These are phyloP conservation scores for Venustampulla echinocandica DNA, from an alignment of 495 filamentous ascomycete genomes.

Conservation along the genomic window DNA sequence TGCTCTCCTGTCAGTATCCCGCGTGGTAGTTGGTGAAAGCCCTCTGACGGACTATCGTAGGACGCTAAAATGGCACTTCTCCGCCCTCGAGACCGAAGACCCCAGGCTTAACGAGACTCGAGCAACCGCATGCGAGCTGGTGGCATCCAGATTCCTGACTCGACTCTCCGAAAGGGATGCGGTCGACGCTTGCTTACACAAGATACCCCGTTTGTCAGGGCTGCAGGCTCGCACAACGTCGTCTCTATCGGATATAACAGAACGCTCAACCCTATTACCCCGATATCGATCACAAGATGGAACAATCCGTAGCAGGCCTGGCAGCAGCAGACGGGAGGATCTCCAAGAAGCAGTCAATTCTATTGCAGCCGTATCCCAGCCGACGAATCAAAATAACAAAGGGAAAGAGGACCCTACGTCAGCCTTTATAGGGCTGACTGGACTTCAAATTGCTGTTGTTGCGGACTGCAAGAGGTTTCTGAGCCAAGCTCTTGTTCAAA, in stretches of 20 bases:
- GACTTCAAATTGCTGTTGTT: conserved; percentile 81
- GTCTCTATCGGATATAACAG: conserved; percentile 5
- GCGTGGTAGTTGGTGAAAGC: not conserved
- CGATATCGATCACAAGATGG: conserved; percentile 15
- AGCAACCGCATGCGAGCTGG: conserved; percentile 80
- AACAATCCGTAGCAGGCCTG: conserved; percentile 15
- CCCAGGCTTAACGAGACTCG: conserved; percentile 66
- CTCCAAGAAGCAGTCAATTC: conserved; percentile 19
- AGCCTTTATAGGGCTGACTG: conserved; percentile 70
- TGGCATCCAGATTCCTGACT: conserved; percentile 81
- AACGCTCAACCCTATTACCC: conserved; percentile 18
- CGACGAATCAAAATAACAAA: conserved; percentile 22
- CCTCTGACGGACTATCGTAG: conserved; percentile 31
- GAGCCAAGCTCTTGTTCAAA: conserved; percentile 76
- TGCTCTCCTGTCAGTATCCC: conserved; percentile 58
- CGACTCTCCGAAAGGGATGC: conserved; percentile 71
- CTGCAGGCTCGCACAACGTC: conserved; percentile 12
- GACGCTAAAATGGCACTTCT: conserved; percentile 74
- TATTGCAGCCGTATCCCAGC: conserved; percentile 5
- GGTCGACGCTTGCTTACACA: conserved; percentile 76
- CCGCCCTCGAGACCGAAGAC: conserved; percentile 50
- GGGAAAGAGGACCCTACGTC: conserved; percentile 47
- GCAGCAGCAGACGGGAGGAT: conserved; percentile 17
- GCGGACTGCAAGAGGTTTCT: conserved; percentile 87
- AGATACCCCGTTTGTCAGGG: conserved; percentile 46